phyloP scores from a whole-genome alignment of 129 eudicot species.

The Escallonia herrerae region DNA sequence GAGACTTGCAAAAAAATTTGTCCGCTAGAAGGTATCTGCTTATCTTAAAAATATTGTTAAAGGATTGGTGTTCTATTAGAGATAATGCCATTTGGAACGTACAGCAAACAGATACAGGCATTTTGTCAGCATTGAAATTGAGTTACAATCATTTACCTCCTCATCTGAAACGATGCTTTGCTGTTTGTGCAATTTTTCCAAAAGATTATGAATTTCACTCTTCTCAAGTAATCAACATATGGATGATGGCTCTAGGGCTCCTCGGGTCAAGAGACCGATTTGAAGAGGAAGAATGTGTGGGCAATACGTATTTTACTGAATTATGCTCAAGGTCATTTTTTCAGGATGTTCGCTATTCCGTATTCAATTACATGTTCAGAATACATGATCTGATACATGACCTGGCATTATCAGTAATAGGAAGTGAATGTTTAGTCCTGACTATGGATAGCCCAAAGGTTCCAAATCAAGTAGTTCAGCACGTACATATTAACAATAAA shows the following conservation, averaged over 20 bases:
- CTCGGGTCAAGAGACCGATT: neutral
- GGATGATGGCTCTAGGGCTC: slow-evolving; percentile 22
- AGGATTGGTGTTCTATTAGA: slow-evolving; percentile 5
- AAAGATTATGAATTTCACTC: slow-evolving; percentile 14
- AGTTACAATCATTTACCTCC: slow-evolving; percentile 28
- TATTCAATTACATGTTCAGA: neutral
- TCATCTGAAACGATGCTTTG: slow-evolving; percentile 19
- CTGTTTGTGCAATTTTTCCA: slow-evolving; percentile 18
- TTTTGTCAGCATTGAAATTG: slow-evolving; percentile 12
- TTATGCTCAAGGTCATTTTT: slow-evolving; percentile 19
- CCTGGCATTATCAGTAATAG: slow-evolving; percentile 1
- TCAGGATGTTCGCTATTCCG: neutral
- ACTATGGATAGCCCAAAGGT: neutral
- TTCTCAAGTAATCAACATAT: slow-evolving; percentile 6
- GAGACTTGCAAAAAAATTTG: too few relatives aligned
- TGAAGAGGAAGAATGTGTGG: neutral
- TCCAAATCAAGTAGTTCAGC: neutral
- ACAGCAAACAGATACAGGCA: neutral
- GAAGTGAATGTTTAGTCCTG: neutral
- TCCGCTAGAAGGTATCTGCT: neutral
- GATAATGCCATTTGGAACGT: slow-evolving; percentile 1
- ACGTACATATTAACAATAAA: too few relatives aligned
- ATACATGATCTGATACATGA: slow-evolving; percentile 19
- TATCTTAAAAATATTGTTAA: too few relatives aligned
- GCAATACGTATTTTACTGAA: slow-evolving; percentile 17